A percentile compares a stretch with the other conserved stretches of the same genome.
phyloP scores from a whole-genome alignment of 495 filamentous ascomycete genomes.

The Neurospora africana region DNA sequence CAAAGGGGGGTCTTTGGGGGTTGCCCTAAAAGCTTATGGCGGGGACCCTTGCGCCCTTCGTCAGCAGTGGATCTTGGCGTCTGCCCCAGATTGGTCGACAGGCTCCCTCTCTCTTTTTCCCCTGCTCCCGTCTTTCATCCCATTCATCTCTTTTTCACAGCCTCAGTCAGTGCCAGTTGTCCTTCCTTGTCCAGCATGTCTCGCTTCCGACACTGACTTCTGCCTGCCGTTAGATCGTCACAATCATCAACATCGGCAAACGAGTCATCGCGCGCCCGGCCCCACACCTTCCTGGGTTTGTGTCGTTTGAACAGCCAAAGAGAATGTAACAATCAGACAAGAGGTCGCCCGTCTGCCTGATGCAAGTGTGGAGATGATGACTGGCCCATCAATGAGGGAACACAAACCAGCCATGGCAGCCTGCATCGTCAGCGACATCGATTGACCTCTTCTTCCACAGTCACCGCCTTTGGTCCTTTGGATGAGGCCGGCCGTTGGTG shows the following conservation, averaged over 20 bases:
- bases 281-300: background rate
- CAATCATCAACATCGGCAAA: background rate
- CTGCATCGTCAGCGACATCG: background rate
- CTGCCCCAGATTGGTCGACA: background rate
- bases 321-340: background rate
- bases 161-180: background rate
- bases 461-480: background rate
- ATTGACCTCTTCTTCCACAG: background rate
- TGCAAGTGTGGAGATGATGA: background rate
- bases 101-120: background rate
- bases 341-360: background rate
- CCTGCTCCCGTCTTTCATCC: background rate
- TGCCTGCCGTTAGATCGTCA: background rate
- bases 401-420: background rate
- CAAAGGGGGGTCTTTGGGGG: background rate
- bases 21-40: background rate
- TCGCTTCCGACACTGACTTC: background rate
- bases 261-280: background rate
- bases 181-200: background rate
- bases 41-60: background rate
- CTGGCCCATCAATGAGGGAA: background rate
- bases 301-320: background rate
- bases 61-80: background rate
- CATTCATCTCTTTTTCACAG: background rate
- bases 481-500: background rate